These are phyloP conservation scores for Endoconidiophora polonica DNA, from an alignment of 2,329 filamentous ascomycete genomes.

Conservation along the genomic window DNA sequence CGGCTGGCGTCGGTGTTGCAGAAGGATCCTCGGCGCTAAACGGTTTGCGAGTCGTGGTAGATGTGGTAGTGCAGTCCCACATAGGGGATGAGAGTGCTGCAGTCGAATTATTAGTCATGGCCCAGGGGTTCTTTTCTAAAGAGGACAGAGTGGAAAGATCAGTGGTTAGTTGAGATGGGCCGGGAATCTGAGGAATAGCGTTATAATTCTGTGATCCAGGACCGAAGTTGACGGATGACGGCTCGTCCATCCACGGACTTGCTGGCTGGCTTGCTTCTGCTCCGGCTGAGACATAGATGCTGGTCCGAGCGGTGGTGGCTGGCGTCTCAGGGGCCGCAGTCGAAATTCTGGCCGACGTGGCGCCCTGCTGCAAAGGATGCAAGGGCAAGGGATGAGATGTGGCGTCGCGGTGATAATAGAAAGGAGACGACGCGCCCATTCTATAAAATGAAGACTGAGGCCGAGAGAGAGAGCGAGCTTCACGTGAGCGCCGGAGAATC, in stretches of 20 bases:
- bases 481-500: conserved; percentile 1
- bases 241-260: conserved; percentile 12
- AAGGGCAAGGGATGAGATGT: not conserved
- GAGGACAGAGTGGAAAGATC: conserved; percentile 7
- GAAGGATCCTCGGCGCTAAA: not conserved
- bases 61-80: not conserved
- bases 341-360: not conserved
- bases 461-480: not conserved
- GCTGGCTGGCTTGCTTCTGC: not conserved
- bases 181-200: conserved; percentile 7
- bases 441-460: not conserved
- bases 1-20: not conserved
- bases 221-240: conserved; percentile 10
- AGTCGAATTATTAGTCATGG: not conserved
- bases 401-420: not conserved
- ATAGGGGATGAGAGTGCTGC: not conserved
- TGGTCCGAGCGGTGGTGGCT: conserved; percentile 12
- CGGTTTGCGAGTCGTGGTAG: not conserved
- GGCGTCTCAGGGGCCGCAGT: conserved; percentile 11
- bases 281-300: conserved; percentile 7
- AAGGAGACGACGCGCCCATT: no score
- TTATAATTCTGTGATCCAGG: conserved; percentile 1
- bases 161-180: conserved; percentile 9
- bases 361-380: conserved; percentile 3
- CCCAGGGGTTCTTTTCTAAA: conserved; percentile 10